These are phyloP conservation scores for Suillus subalutaceus DNA, from an alignment of 768 basidiomycete species.

Conservation along the genomic window DNA sequence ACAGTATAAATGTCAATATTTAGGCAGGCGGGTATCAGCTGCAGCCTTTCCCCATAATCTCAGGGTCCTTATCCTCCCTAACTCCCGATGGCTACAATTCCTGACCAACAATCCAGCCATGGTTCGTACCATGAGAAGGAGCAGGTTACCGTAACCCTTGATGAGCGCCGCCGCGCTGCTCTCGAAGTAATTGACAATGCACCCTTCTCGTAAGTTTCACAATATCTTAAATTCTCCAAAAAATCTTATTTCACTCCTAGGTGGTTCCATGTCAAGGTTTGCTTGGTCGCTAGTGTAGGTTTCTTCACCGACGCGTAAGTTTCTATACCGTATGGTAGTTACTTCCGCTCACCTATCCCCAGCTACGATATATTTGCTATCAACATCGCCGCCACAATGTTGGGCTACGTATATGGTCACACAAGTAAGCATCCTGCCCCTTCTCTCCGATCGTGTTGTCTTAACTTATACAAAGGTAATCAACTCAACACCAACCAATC, in stretches of 20 bases:
- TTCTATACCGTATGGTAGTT: not conserved
- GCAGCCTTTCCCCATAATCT: not conserved
- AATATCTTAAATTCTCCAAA: slow-evolving; percentile 3
- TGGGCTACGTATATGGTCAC: slow-evolving; percentile 77
- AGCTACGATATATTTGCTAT: slow-evolving; percentile 88
- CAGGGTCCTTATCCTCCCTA: not conserved
- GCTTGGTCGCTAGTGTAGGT: slow-evolving; percentile 73
- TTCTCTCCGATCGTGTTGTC: not conserved
- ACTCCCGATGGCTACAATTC: slow-evolving; percentile 23
- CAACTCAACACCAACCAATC: slow-evolving; percentile 58
- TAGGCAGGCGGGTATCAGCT: not conserved
- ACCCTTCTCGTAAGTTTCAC: slow-evolving; percentile 67
- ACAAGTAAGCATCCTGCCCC: slow-evolving; percentile 6
- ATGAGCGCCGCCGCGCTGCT: slow-evolving; percentile 77
- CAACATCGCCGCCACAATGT: slow-evolving; percentile 81
- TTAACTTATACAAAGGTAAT: slow-evolving; percentile 18
- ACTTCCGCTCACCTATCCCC: not conserved
- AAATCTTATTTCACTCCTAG: slow-evolving; percentile 35
- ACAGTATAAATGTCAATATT: not conserved
- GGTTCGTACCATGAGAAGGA: slow-evolving; percentile 33
- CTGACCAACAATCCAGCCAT: slow-evolving; percentile 31
- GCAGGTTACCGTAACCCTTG: slow-evolving; percentile 44
- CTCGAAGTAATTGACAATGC: slow-evolving; percentile 89
- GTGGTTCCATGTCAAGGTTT: slow-evolving; percentile 85
- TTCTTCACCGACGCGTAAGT: slow-evolving; percentile 88